Conservation (phyloP, 352 stramenopile genomes). For the Pythium pectinolyticum region DNA sequence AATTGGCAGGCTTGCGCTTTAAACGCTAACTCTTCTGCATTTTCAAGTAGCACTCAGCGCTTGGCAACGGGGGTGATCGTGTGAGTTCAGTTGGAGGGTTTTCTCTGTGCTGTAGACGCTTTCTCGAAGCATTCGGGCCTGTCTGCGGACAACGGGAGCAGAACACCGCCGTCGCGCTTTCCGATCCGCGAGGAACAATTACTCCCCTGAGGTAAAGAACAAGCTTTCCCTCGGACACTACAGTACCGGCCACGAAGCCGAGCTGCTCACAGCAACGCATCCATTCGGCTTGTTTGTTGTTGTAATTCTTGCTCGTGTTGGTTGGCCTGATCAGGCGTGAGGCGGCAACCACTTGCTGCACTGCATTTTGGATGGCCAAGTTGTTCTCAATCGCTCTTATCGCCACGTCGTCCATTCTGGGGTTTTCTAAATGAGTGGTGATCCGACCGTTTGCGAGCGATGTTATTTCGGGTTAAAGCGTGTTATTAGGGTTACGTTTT, state of each 20-base stretch:
- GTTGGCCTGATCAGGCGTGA: background rate
- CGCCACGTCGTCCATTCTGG: background rate
- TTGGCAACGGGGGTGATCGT: background rate
- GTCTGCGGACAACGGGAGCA: background rate
- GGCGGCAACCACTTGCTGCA: background rate
- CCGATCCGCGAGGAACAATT: background rate
- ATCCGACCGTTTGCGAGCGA: background rate
- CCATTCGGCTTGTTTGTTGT: background rate
- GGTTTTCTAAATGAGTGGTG: background rate
- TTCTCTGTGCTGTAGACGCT: background rate
- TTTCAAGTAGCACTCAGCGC: background rate
- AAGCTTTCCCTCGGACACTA: background rate
- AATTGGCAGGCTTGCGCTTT: background rate
- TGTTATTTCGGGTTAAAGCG: too few relatives aligned
- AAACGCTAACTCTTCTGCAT: background rate
- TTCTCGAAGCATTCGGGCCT: background rate
- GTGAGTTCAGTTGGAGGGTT: background rate
- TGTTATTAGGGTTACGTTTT: too few relatives aligned
- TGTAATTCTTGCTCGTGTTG: background rate
- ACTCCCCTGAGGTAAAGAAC: background rate
- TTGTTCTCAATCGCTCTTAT: conserved; percentile 2
- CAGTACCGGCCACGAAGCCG: background rate
- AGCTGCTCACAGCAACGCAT: background rate
- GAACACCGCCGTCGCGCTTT: background rate
- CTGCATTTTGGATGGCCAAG: background rate